These are phyloP conservation scores for Claviceps fusiformis DNA, from an alignment of 2,329 filamentous ascomycete species.

Conservation along the genomic window DNA sequence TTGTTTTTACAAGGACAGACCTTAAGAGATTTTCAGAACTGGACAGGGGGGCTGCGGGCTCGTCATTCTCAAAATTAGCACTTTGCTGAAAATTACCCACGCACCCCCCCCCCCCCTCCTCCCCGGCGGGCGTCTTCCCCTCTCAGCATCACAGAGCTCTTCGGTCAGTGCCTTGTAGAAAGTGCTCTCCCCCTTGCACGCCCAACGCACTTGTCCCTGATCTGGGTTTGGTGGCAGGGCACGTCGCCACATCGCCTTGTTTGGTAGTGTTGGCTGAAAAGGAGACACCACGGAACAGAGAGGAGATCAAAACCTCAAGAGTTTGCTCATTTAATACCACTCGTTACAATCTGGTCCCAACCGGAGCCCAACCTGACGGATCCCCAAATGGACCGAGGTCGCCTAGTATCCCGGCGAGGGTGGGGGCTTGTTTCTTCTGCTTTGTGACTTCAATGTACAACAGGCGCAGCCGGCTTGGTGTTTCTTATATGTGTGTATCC, in stretches of 20 bases:
- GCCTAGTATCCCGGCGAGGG: conserved; percentile 3
- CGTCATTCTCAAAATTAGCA: not conserved
- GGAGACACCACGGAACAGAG: not conserved
- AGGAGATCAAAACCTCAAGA: conserved; percentile 9
- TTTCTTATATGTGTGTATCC: conserved; percentile 23
- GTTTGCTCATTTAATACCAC: conserved; percentile 14
- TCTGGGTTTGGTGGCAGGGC: conserved; percentile 7
- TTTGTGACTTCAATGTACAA: not conserved
- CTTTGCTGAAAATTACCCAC: not conserved
- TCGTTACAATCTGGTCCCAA: conserved; percentile 19
- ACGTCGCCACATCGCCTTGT: conserved; percentile 9
- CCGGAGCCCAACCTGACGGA: conserved; percentile 9
- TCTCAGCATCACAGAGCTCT: not conserved
- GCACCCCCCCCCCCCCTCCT: not conserved
- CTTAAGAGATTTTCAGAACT: not conserved
- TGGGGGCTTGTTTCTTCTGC: conserved; percentile 2
- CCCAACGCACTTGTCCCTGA: conserved; percentile 9
- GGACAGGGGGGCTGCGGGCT: not conserved
- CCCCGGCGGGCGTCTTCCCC: not conserved
- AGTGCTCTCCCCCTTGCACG: conserved; percentile 8
- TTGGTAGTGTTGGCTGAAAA: conserved; percentile 1
- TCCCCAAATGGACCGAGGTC: conserved; percentile 8
- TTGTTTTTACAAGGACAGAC: not conserved
- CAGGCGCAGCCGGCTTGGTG: conserved; percentile 6
- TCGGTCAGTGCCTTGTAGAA: not conserved